Base-by-base conservation (phyloP, 225 moss, liverwort and hornwort species). In the Pseudoscleropodium purum region DNA sequence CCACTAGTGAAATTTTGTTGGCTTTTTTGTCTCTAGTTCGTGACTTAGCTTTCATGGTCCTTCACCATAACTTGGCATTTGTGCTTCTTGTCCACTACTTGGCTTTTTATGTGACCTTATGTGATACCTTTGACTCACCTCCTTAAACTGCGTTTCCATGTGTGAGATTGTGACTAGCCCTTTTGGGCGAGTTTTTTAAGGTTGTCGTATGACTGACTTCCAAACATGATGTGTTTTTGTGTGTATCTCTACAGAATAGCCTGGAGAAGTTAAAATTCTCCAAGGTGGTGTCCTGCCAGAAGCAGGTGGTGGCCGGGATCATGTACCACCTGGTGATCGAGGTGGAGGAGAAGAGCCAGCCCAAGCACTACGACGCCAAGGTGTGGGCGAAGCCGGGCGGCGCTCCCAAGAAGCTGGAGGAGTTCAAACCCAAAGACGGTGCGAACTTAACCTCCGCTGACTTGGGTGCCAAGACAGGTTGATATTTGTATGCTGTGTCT, bases 301-400 rank as follows among this genome's bases (percentile, higher is more conserved):
- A 93, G 90, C 95, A 95, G 78, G 95, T 95, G 85, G 95, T 95
- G 80, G 76, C 91, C 8, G 95, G 95, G 10, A 81, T 90, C 37
- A 69, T 93, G 93, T 95, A 93, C 89, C 91, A 95, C 79, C 13
- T 95, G 62, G 94, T 94, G 57, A 59, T 95, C 14, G 95, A 95
- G 91, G 95, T 94, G 66, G 90, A 91, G 84, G 92, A 95, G 90
- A 82, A 85, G 78, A 88, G 87, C 89, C 39, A 90, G 84, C 89
- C 92, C 51, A 94, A 93, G 90, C 89, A 92, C 34, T 95, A 94
- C 18, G 92, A 94, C 62, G 95, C 94, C 68, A 94, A 94, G 90
- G 95, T 95, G 90, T 95, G 92, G 95, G 93, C 85, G 81, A 95
- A 94, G 91, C 92, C 93, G 7, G 93, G 95, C 61, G 94, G 86